Conservation (phyloP, 768 basidiomycete species). For the Hypsizygus marmoreus region DNA sequence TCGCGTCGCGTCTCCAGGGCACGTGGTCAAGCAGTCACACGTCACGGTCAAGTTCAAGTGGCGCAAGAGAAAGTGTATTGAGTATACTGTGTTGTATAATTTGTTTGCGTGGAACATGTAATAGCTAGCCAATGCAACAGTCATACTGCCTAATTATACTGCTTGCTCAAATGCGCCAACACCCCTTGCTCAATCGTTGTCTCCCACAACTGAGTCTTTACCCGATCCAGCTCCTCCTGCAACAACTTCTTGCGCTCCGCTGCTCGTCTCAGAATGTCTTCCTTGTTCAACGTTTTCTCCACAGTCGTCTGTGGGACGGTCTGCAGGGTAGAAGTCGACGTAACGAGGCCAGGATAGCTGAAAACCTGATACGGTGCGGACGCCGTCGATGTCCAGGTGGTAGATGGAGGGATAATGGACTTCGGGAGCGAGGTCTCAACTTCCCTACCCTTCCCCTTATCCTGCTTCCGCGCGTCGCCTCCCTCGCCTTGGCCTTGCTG, state of each 20-base stretch:
- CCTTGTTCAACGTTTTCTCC: constrained; percentile 29
- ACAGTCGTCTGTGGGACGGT: background rate
- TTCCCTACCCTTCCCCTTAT: constrained; percentile 30
- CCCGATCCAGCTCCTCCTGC: constrained; percentile 53
- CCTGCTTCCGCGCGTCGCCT: background rate
- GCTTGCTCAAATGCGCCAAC: constrained; percentile 47
- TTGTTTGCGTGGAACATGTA: too few species aligned
- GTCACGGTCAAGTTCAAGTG: too few species aligned
- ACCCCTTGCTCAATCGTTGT: constrained; percentile 70
- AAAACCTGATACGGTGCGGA: background rate
- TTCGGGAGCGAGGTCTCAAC: constrained; percentile 2
- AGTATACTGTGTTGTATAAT: constrained; percentile 10
- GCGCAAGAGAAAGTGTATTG: too few species aligned
- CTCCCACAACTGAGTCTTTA: constrained; percentile 75
- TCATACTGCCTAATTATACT: constrained; percentile 18
- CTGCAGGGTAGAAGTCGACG: background rate
- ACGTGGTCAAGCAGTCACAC: too few species aligned
- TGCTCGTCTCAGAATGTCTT: constrained; percentile 53
- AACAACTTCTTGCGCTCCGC: constrained; percentile 54
- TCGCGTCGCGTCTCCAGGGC: constrained; percentile 20
- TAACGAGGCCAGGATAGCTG: background rate
- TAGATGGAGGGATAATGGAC: background rate
- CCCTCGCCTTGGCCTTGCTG: background rate
- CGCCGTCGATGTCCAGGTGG: background rate
- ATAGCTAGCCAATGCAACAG: too few species aligned